phyloP scores from a whole-genome alignment of 495 filamentous ascomycete species.

The Penicillium lividum region DNA sequence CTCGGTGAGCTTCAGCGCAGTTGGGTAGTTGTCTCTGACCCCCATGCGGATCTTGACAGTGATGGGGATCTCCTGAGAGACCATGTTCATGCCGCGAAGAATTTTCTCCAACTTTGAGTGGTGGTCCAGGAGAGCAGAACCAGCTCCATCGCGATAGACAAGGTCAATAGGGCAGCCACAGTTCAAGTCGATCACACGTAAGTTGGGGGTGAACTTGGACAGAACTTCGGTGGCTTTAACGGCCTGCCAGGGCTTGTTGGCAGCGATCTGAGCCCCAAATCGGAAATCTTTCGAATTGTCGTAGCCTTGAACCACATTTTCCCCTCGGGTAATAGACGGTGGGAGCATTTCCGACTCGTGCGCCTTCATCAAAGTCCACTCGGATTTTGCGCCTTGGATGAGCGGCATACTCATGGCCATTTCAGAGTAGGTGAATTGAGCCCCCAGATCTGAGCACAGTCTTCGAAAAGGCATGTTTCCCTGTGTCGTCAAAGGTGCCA shows the following conservation, averaged over 20 bases:
- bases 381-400: slow-evolving; percentile 84
- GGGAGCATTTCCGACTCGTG: slow-evolving; percentile 77
- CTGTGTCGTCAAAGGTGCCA: slow-evolving; percentile 90
- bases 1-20: slow-evolving; percentile 76
- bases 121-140: slow-evolving; percentile 89
- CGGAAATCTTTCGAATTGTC: slow-evolving; percentile 78
- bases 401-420: slow-evolving; percentile 94
- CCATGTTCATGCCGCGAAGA: slow-evolving; percentile 89
- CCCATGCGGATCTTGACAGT: slow-evolving; percentile 95
- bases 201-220: slow-evolving; percentile 69
- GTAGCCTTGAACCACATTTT: slow-evolving; percentile 64
- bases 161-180: slow-evolving; percentile 97
- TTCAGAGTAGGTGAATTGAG: slow-evolving; percentile 93
- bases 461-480: slow-evolving; percentile 96
- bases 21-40: slow-evolving; percentile 75
- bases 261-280: slow-evolving; percentile 90
- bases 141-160: slow-evolving; percentile 80
- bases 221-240: slow-evolving; percentile 84
- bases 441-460: slow-evolving; percentile 86
- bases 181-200: slow-evolving; percentile 91
- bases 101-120: slow-evolving; percentile 86
- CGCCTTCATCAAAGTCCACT: slow-evolving; percentile 93
- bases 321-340: slow-evolving; percentile 52
- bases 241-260: slow-evolving; percentile 83
- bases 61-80: slow-evolving; percentile 84